Base-by-base conservation (phyloP, 108 stramenopile species). In the Cyclostephanos tholiformis region DNA sequence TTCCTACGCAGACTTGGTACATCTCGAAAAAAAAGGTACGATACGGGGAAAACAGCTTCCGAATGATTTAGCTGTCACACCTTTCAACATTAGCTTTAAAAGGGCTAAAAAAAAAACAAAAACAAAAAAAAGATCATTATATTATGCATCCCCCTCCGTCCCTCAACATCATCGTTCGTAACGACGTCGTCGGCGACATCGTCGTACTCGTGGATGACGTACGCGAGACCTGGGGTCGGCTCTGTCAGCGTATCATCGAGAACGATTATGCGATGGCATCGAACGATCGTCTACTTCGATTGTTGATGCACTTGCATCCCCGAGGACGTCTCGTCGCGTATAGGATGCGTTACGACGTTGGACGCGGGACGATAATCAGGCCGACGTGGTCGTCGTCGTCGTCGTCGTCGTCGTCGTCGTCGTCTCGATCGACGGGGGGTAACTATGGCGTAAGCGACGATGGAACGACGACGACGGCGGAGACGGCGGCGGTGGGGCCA, bases 281-380 rank as follows among this genome's bases (percentile, higher is more conserved):
- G n/a, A n/a, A n/a, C 32, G 32, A 16, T 10, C 23, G 29, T 11
- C 29, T 63, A 7, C 29, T 63, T 2, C 62, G 35, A 17, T 19
- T 63, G 11, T 30, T 63, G 23, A 30, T 63, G 16, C 62, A 6
- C 22, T 9, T 63, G n/a, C 35, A 63, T 16, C 62, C 62, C 10
- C 12, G 11, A 19, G 35, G 16, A 30, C 62, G 62, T 12, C 13
- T 63, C 2, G 20, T 16, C 10, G 62, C 62, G 23, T 63, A 63
- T 16, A 29, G 62, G 16, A 38, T 63, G 62, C 62, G 62, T 23
- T 63, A 29, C 35, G 62, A 63, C 22, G 6, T 63, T 4, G 62
- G 62, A 2, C n/a, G 12, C 4, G 62, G 30, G 12, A 63, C 62
- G 39, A 63, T 63, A 10, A 35, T 63, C 27, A 38, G 35, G 22